Base-by-base conservation (phyloP, 805 yeast genomes). In the Kregervanrija pseudodelftensis region DNA sequence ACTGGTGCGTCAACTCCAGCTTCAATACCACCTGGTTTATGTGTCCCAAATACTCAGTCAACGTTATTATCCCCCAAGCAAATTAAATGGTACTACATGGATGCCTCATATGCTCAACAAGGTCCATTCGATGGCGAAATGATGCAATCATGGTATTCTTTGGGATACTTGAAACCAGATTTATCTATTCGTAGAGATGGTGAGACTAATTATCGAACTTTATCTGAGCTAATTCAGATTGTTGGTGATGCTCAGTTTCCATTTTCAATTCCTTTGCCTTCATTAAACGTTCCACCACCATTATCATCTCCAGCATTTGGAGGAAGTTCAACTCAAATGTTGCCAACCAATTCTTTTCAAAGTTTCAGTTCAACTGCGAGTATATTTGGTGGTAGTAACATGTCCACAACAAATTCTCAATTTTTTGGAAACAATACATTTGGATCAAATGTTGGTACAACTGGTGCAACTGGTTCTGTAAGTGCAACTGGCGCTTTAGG, bases 61-160 rank as follows among this genome's bases (percentile, higher is more conserved):
- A 39, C 31, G 34, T 51, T 41, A 22, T 33, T 47, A 31, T 54
- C 53, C 14, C 61, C 65, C 0, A 44, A 55, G 8, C 61, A 68
- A 42, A 69, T 80, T 52, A 65, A 71, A 40, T 87, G 96, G 96
- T 65, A 66, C 46, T 87, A 87, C 60, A 65, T 81, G 44, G 96
- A 87, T 60, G 79, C 86, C 0, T 61, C 71, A 36, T 86, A 85
- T 4, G 71, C 64, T 41, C 80, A 78, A 49, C 95, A 86, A 59
- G 96, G 96, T 16, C 95, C 96, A 3, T 87, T 87, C 63, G 69
- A 70, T 39, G 88, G 90, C 2, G 60, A 64, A 22, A 64, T 74
- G 63, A 87, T 87, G 96, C 90, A 85, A 51, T 77, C 69, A 42
- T 87, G 96, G 96, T 77, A 74, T 46, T 57, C 73, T 8, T 73